Evolutionary conservation across 257 asterid genomes (phyloP), one percentile per base, ranked within the genome.

Genomic region (Penstemon newberryi): DNA sequence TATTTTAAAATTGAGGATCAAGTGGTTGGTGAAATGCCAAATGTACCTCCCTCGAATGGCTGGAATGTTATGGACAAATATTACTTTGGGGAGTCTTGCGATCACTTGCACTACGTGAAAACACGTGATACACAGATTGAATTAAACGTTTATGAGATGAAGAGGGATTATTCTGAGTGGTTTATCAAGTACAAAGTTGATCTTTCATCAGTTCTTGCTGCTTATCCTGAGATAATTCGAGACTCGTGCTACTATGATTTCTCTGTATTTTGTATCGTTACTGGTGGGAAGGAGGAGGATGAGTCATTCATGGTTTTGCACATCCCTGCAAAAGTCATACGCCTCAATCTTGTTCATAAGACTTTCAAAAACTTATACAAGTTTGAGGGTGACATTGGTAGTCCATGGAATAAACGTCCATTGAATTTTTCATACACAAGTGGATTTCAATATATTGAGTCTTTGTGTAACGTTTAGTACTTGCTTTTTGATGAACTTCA

Each of bases 101-200:
- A 18, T 6, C 79, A 76, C 67, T 49, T 83, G 50, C 78, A 78
- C 52, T 66, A 70, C 45, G 69, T 73, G 9, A 70, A 76, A 36
- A 47, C 8, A 0, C 19, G 9, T 0, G 67, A 38, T 15, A 41
- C 49, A 25, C 5, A 12, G 2, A 8, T 55, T 5, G 36, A 50
- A 41, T 76, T 82, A 43, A 57, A 56, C 41, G 80, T 73, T 4
- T 76, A 67, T 65, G 84, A 82, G 65, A 67, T 79, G 82, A 65
- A 46, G 45, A 76, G 70, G 56, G 84, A 79, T 45, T 70, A 75
- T 18, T 79, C 84, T 0, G 84, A 55, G 56, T 79, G 86, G 33
- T 25, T 25, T 25, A 25, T 25, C 33, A 25, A 25, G 33, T 25
- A 25, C 33, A 1, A 25, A 25, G 2, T 25, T 25, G 33, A 25